These are phyloP conservation scores for Moesziomyces parantarcticus DNA, from an alignment of 1,284 basidiomycete genomes.

Conservation along the genomic window DNA sequence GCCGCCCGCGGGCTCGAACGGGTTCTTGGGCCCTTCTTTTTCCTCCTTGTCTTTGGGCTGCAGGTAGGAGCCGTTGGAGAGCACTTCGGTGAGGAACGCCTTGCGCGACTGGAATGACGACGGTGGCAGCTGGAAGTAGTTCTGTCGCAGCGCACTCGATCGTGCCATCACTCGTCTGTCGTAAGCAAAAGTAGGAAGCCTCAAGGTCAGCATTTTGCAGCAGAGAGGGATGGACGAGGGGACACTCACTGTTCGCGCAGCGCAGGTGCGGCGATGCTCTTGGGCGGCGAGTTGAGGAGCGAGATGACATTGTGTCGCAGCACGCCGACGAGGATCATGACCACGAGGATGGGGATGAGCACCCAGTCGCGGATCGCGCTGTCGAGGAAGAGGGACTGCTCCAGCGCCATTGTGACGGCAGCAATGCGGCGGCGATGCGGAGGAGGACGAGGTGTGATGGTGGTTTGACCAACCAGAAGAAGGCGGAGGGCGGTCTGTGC, in stretches of 20 bases:
- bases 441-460: neutral
- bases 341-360: conserved; percentile 93
- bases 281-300: conserved; percentile 84
- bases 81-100: conserved; percentile 50
- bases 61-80: conserved; percentile 60
- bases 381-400: conserved; percentile 54
- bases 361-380: conserved; percentile 73
- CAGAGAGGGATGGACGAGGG: no score
- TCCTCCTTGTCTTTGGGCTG: conserved; percentile 54
- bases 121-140: conserved; percentile 58
- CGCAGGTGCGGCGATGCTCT: conserved; percentile 79
- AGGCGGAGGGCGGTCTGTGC: neutral
- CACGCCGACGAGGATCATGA: conserved; percentile 97
- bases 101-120: conserved; percentile 52
- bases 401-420: conserved; percentile 30
- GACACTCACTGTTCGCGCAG: conserved; percentile 90
- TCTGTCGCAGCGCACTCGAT: conserved; percentile 50
- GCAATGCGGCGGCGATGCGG: neutral
- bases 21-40: conserved; percentile 70
- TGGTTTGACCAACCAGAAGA: neutral
- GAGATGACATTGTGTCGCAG: conserved; percentile 91
- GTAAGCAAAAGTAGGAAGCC: neutral
- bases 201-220: conserved; percentile 1
- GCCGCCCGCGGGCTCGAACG: conserved; percentile 83
- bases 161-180: conserved; percentile 59